phyloP scores from a whole-genome alignment of 257 asterid species.

The Ballota nigra region DNA sequence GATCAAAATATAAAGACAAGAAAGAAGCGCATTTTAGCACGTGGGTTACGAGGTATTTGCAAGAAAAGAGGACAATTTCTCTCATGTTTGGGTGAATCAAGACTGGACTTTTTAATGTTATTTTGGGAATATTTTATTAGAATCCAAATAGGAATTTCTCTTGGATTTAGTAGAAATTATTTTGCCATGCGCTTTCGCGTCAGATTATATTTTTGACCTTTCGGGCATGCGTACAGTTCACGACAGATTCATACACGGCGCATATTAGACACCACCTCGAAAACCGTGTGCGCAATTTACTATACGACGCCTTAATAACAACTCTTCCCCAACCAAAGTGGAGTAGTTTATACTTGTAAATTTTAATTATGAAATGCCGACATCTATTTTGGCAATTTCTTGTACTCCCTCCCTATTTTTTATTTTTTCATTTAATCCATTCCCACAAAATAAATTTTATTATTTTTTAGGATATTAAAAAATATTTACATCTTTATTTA shows the following conservation, averaged over 20 bases:
- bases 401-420: too few relatives aligned
- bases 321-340: neutral
- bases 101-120: slow-evolving; percentile 23
- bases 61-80: slow-evolving; percentile 17
- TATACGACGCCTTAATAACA: slow-evolving; percentile 2
- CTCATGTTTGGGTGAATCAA: slow-evolving; percentile 40
- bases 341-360: too few relatives aligned
- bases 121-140: slow-evolving; percentile 7
- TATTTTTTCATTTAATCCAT: too few relatives aligned
- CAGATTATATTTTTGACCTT: slow-evolving; percentile 40
- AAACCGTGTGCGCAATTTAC: slow-evolving; percentile 10
- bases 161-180: slow-evolving; percentile 16
- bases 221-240: slow-evolving; percentile 49
- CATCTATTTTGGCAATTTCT: neutral
- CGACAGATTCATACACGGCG: slow-evolving; percentile 37
- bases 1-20: slow-evolving; percentile 20
- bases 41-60: slow-evolving; percentile 50
- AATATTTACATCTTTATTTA: too few relatives aligned
- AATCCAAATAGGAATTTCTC: slow-evolving; percentile 8
- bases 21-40: slow-evolving; percentile 52
- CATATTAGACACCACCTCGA: slow-evolving; percentile 22
- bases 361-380: neutral
- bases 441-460: too few relatives aligned
- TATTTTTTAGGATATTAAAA: too few relatives aligned
- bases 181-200: slow-evolving; percentile 23